phyloP scores from a whole-genome alignment of 1,284 basidiomycete species.

The Hortiboletus rubellus region DNA sequence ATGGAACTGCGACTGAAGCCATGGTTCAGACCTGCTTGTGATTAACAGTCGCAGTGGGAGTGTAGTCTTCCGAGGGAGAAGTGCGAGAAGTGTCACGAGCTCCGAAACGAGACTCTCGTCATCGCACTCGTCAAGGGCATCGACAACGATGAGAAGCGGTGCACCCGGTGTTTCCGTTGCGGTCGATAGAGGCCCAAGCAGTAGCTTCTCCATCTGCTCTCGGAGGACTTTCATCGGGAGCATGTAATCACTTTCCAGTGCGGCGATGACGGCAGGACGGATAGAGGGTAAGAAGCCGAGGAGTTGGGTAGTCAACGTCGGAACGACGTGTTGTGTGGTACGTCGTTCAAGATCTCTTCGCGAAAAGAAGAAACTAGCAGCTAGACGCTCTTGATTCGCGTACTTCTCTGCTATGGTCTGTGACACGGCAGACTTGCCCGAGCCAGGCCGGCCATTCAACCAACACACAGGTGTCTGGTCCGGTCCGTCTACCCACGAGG shows the following conservation, averaged over 20 bases:
- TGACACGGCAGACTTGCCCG: slow-evolving; percentile 25
- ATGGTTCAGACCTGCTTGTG: slow-evolving; percentile 21
- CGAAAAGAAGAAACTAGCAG: slow-evolving; percentile 26
- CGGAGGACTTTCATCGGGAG: slow-evolving; percentile 23
- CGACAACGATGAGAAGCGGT: slow-evolving; percentile 17
- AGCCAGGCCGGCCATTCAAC: slow-evolving; percentile 23
- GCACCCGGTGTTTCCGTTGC: neutral
- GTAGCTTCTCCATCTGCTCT: slow-evolving; percentile 23
- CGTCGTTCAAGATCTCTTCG: slow-evolving; percentile 20
- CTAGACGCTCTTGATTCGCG: slow-evolving; percentile 10
- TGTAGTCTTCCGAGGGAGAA: slow-evolving; percentile 4
- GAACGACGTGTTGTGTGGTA: slow-evolving; percentile 16
- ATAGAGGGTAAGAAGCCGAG: slow-evolving; percentile 14
- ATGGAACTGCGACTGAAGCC: slow-evolving; percentile 15
- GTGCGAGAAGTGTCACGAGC: slow-evolving; percentile 16
- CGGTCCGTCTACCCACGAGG: slow-evolving; percentile 17
- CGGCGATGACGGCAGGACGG: slow-evolving; percentile 14
- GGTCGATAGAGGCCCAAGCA: slow-evolving; percentile 14
- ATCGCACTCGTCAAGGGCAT: slow-evolving; percentile 26
- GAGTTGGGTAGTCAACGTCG: slow-evolving; percentile 17
- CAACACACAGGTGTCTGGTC: slow-evolving; percentile 17
- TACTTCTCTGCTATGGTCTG: slow-evolving; percentile 24
- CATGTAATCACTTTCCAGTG: slow-evolving; percentile 20
- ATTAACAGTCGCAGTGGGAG: slow-evolving; percentile 22
- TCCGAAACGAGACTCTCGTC: slow-evolving; percentile 19